Base-by-base conservation (phyloP, 2,329 filamentous ascomycete species). In the Sporothrix luriei region DNA sequence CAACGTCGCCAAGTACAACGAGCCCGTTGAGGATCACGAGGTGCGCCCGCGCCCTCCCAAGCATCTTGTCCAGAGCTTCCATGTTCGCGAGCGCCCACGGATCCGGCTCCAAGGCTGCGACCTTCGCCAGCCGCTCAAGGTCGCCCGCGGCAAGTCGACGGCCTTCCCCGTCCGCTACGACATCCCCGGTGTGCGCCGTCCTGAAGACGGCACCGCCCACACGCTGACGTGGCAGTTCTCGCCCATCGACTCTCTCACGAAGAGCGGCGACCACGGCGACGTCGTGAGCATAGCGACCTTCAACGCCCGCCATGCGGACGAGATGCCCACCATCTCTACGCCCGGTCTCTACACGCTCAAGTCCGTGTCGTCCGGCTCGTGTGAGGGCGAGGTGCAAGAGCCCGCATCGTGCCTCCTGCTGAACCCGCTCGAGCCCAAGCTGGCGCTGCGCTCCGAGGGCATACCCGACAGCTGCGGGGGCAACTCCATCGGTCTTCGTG, bases 391-490 rank as follows among this genome's bases (percentile, higher is more conserved):
- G 74, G 89, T 99, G 4, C 85, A 94, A 73, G 95, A 99, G 78
- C 95, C 95, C 38, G 92, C 94, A 2, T 95, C 94, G n/a, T 98
- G 94, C 78, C 84, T 97, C 70, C 82, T 99, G 68, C 85, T 96
- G 73, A 99, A 98, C 74, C 95, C 95, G 5, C 90, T 95, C 0
- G 90, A 97, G 79, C 95, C 95, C 11, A 88, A 90, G 69, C 79
- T 99, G 70, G 84, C 87, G 4, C 82, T 99, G 65, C 86, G 85
- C 43, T 85, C 88, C 7, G 91, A 97, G 74, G 90, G 93, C 72
- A 93, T 99, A 55, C 91, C 92, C 67, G 95, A 99, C 79, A 97
- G 96, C 77, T 99, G 95, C 78, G 94, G 94, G 48, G 93, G 94
- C 62, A 97, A 93, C 76, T 93, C 95, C 0, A 92, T 99, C 72